Percentiles rank a stretch among this genome's conserved stretches.
These are phyloP conservation scores for Fragaria nilgerrensis DNA, from an alignment of 306 rosid genomes.

Conservation along the genomic window DNA sequence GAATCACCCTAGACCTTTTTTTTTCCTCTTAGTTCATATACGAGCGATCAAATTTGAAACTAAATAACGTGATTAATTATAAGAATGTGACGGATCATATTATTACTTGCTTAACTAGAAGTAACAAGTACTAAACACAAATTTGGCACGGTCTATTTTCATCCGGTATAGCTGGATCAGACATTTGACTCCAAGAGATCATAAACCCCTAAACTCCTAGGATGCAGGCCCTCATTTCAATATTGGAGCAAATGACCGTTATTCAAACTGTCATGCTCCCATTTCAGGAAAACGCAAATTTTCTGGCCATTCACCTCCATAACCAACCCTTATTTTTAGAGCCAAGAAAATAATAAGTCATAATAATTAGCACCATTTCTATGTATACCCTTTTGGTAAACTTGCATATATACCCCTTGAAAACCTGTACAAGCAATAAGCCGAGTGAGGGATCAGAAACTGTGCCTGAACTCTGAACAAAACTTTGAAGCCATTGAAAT, in stretches of 20 bases:
- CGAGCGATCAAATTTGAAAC: no score
- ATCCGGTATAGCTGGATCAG: not conserved
- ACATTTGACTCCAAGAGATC: not conserved
- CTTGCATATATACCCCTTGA: not conserved
- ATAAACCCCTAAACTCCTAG: not conserved
- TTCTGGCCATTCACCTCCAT: not conserved
- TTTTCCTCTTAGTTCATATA: no score
- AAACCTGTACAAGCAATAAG: not conserved
- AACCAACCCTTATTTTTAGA: slow-evolving; percentile 28
- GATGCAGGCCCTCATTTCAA: not conserved
- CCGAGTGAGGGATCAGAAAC: not conserved
- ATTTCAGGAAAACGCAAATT: not conserved
- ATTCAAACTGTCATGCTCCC: slow-evolving; percentile 5
- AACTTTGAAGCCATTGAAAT: not conserved
- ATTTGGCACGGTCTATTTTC: not conserved
- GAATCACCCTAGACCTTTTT: no score
- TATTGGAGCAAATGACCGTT: slow-evolving; percentile 12
- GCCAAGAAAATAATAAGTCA: slow-evolving; percentile 1
- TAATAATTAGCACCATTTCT: not conserved
- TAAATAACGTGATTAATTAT: no score
- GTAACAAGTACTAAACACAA: not conserved
- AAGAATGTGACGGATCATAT: no score
- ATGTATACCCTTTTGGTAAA: slow-evolving; percentile 2
- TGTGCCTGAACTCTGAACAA: not conserved
- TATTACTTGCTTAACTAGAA: no score